Evolutionary conservation across 2,329 filamentous ascomycete genomes (phyloP).

Genomic region (Cercospora sp.): DNA sequence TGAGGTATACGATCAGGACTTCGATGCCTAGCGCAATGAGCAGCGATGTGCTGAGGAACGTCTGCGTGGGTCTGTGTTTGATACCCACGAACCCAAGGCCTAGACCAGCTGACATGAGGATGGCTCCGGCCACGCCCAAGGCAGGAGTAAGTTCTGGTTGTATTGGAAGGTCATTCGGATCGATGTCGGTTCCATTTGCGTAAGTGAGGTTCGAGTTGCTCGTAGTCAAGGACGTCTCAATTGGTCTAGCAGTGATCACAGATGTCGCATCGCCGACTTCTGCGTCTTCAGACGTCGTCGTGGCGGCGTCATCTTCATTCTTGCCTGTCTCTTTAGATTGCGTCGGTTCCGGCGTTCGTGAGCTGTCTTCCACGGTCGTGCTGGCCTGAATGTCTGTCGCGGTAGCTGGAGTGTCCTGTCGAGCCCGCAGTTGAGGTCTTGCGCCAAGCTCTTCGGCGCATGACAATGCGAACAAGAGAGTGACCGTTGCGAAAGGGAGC

Average conservation of each 20-base stretch:
- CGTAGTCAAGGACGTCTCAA: constrained; percentile 11
- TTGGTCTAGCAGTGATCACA: constrained; percentile 16
- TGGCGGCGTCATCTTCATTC: constrained; percentile 6
- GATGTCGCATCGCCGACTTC: constrained; percentile 19
- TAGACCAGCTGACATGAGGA: constrained; percentile 72
- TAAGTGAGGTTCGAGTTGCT: constrained; percentile 14
- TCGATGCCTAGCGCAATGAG: constrained; percentile 71
- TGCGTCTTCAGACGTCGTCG: background rate
- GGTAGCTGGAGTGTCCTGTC: constrained; percentile 12
- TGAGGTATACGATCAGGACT: constrained; percentile 83
- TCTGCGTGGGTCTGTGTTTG: constrained; percentile 73
- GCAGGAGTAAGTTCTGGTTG: constrained; percentile 75
- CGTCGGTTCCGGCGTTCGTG: constrained; percentile 6
- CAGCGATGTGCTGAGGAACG: constrained; percentile 77
- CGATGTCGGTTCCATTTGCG: constrained; percentile 4
- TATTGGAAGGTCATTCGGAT: constrained; percentile 60
- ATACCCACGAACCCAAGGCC: constrained; percentile 76
- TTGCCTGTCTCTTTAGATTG: background rate
- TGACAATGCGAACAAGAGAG: constrained; percentile 12
- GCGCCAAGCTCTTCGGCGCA: constrained; percentile 14
- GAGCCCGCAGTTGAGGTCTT: constrained; percentile 8
- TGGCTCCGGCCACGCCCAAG: constrained; percentile 73
- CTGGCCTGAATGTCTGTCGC: constrained; percentile 8
- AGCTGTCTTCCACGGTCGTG: constrained; percentile 9
- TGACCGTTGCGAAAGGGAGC: constrained; percentile 3